Percentiles rank a stretch among this genome's conserved stretches.
Evolutionary conservation across 805 yeast genomes (phyloP).

Genomic region (Schwanniomyces polymorphus): DNA sequence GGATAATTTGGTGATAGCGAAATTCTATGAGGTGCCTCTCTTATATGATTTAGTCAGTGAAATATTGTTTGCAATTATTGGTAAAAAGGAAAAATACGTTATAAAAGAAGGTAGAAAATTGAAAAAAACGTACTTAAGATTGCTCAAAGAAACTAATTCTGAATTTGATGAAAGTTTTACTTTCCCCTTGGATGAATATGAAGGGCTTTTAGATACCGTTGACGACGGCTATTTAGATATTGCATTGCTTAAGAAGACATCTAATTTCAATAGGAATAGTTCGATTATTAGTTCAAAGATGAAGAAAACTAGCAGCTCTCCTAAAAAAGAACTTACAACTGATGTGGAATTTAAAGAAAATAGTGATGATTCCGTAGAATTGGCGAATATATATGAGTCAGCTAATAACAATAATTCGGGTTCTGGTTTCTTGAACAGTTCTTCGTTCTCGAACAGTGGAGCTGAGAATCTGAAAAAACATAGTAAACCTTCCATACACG

Average conservation of each 20-base stretch:
- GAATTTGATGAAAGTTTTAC: slow-evolving; percentile 21
- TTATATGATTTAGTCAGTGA: slow-evolving; percentile 70
- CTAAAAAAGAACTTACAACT: not conserved
- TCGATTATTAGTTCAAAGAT: slow-evolving; percentile 15
- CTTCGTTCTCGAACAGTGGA: too few species aligned
- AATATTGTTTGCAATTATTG: slow-evolving; percentile 66
- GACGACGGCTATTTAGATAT: slow-evolving; percentile 68
- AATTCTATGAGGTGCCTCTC: slow-evolving; percentile 67
- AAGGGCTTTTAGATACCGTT: slow-evolving; percentile 54
- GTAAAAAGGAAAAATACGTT: slow-evolving; percentile 60
- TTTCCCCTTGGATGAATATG: slow-evolving; percentile 51
- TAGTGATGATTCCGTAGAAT: slow-evolving; percentile 25
- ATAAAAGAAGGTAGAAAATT: slow-evolving; percentile 40
- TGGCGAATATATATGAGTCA: slow-evolving; percentile 22
- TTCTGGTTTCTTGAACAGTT: slow-evolving; percentile 29
- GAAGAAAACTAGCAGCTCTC: slow-evolving; percentile 8
- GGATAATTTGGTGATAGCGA: slow-evolving; percentile 62
- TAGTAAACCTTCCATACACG: slow-evolving; percentile 37
- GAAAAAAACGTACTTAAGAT: slow-evolving; percentile 24
- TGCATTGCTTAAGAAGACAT: slow-evolving; percentile 49
- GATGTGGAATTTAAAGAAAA: slow-evolving; percentile 10
- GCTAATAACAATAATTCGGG: slow-evolving; percentile 15
- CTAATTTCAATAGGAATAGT: slow-evolving; percentile 25
- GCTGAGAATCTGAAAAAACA: slow-evolving; percentile 21
- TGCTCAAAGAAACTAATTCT: slow-evolving; percentile 23